Evolutionary conservation across 148 eudicot genomes (phyloP).

Genomic region (Bassia scoparia): DNA sequence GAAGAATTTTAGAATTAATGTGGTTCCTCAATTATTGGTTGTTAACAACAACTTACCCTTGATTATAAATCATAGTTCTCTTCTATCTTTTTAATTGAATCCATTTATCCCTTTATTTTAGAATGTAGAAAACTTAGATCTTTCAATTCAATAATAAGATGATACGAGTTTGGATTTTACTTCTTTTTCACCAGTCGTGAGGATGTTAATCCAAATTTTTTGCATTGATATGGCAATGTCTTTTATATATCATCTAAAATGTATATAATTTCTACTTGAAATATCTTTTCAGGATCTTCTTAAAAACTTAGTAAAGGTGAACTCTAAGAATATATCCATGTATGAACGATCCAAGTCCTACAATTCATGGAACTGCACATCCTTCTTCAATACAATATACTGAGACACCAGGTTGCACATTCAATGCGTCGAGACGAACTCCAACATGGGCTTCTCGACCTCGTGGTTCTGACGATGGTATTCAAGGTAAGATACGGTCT

Average conservation of each 20-base stretch:
- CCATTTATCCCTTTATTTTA: too few relatives aligned
- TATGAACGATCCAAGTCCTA: slow-evolving; percentile 95
- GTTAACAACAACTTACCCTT: too few relatives aligned
- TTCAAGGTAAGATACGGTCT: slow-evolving; percentile 52
- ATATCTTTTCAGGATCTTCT: slow-evolving; percentile 64
- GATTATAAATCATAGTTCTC: too few relatives aligned
- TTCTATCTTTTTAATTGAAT: too few relatives aligned
- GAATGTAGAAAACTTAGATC: too few relatives aligned
- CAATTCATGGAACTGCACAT: slow-evolving; percentile 63
- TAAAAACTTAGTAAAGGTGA: slow-evolving; percentile 77
- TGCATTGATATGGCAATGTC: background rate
- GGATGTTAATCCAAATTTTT: background rate
- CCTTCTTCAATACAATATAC: slow-evolving; percentile 42
- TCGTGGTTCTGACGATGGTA: slow-evolving; percentile 95
- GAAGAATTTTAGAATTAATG: background rate
- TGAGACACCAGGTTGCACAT: slow-evolving; percentile 55
- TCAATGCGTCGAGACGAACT: slow-evolving; percentile 77
- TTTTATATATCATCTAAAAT: background rate
- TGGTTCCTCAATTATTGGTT: background rate
- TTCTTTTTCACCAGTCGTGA: too few relatives aligned
- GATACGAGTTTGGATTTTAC: too few relatives aligned
- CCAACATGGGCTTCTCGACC: slow-evolving; percentile 93
- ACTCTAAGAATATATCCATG: slow-evolving; percentile 78
- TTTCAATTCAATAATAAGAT: too few relatives aligned
- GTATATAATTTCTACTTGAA: background rate